Base-by-base conservation (phyloP, 352 stramenopile genomes). In the Globisporangium alternatum region DNA sequence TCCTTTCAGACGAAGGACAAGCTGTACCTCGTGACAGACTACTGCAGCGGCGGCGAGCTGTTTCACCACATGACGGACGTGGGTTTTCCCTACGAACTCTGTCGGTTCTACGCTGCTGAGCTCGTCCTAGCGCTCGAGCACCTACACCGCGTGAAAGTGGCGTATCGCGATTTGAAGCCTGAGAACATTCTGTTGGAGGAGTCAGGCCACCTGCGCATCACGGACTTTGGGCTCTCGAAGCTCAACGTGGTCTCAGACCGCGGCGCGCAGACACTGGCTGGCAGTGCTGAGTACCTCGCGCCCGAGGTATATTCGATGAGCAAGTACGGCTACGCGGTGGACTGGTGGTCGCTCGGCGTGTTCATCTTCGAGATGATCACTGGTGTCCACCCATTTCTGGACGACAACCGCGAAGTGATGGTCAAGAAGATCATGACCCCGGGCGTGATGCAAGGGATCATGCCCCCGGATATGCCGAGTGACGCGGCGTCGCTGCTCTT, bases 101-200 rank as follows among this genome's bases (percentile, higher is more conserved):
- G 77, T 39, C 69, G 76, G 41, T 99, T 99, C 70, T 99, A 99
- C 74, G 80, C 97, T 9, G 97, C 93, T 2, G 97, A 99, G 74
- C 92, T 99, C 44, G 92, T 98, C 45, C 67, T 91, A 12, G 82
- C 93, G 0, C 71, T 99, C 15, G 94, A 99, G 59, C 83, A 99
- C 74, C 81, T 99, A 54, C 97, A 99, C 74, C 71, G 56, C 5
- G 75, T 95, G 1, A 94, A 97, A 62, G 97, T 99, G 41, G 88
- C 99, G 28, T 98, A 99, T 77, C 89, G 94, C n/a, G 93, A 98
- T 69, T 74, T 98, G 39, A 98, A 98, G 69, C 97, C 97, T 2
- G 98, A 99, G 75, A 99, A 99, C 68, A 93, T 96, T 51, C 61
- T 95, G 3, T 43, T 95, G 13, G 79, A 92, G 64, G 79, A 76